These are phyloP conservation scores for Angomonas deanei DNA, from an alignment of 208 protist genomes.

Conservation along the genomic window DNA sequence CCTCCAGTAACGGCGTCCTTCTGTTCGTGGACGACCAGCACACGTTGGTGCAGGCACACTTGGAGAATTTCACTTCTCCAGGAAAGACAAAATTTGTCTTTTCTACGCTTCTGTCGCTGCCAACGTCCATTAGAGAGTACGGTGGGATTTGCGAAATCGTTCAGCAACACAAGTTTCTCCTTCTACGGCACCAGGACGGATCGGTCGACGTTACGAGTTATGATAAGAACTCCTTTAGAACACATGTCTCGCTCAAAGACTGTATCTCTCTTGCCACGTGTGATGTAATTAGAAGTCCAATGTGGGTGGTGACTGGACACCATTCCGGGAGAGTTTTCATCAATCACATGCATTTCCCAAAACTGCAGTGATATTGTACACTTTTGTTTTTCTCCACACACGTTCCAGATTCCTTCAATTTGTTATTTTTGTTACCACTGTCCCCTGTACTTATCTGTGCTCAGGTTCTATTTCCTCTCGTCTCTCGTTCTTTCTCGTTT, in stretches of 20 bases:
- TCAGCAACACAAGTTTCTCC: background rate
- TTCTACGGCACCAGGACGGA: background rate
- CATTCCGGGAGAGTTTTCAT: no score
- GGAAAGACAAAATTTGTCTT: conserved; percentile 40
- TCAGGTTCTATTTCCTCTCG: background rate
- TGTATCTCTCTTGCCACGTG: no score
- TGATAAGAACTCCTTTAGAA: no score
- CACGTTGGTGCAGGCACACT: conserved; percentile 26
- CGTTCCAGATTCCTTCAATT: no score
- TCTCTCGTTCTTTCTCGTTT: conserved; percentile 13
- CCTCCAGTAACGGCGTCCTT: conserved; percentile 21
- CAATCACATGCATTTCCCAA: no score
- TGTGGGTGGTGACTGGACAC: no score
- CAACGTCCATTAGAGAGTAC: conserved; percentile 2
- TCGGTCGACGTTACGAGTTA: background rate
- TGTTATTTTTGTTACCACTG: background rate
- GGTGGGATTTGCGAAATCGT: background rate
- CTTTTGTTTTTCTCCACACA: no score
- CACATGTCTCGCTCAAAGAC: no score
- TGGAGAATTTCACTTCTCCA: conserved; percentile 46
- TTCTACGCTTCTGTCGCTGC: conserved; percentile 6
- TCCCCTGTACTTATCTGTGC: background rate
- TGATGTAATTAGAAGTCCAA: no score
- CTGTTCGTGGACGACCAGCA: conserved; percentile 47
- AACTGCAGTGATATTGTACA: no score